These are phyloP conservation scores for Candida ficus DNA, from an alignment of 805 yeast genomes.

Conservation along the genomic window DNA sequence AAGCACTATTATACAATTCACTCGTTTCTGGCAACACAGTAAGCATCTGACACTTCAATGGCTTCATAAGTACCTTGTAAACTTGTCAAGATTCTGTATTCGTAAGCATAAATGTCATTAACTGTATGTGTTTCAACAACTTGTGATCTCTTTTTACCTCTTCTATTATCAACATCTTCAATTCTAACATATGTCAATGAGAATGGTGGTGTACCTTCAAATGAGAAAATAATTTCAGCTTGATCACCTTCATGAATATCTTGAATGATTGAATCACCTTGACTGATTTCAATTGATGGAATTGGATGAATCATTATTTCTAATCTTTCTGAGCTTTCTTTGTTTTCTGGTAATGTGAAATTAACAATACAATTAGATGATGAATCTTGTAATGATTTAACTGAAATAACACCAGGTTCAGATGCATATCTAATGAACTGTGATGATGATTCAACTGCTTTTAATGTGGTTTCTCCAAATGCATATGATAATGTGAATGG, in stretches of 20 bases:
- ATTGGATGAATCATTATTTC: slow-evolving; percentile 44
- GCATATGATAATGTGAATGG: slow-evolving; percentile 75
- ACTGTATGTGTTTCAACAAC: slow-evolving; percentile 57
- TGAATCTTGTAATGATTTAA: slow-evolving; percentile 69
- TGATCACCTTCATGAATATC: slow-evolving; percentile 94
- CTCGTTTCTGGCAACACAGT: slow-evolving; percentile 52
- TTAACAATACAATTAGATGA: slow-evolving; percentile 68
- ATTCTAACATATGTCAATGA: slow-evolving; percentile 78
- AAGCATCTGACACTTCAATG: slow-evolving; percentile 79
- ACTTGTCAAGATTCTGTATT: slow-evolving; percentile 69
- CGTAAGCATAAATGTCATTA: slow-evolving; percentile 59
- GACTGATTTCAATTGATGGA: slow-evolving; percentile 78
- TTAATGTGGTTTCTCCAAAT: slow-evolving; percentile 58
- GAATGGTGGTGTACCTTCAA: slow-evolving; percentile 90
- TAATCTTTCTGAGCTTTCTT: slow-evolving; percentile 28
- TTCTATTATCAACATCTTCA: slow-evolving; percentile 36
- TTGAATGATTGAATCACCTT: slow-evolving; percentile 69
- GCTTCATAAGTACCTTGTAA: slow-evolving; percentile 95
- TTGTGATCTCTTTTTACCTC: slow-evolving; percentile 43
- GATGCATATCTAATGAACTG: slow-evolving; percentile 70
- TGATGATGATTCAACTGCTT: slow-evolving; percentile 45
- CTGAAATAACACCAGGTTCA: slow-evolving; percentile 68
- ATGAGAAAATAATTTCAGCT: slow-evolving; percentile 77
- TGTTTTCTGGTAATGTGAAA: slow-evolving; percentile 37
- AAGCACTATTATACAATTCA: not conserved